A percentile compares a stretch with the other conserved stretches of the same genome.
These are phyloP conservation scores for Verticillium nubilum DNA, from an alignment of 2,329 filamentous ascomycete species.

Conservation along the genomic window DNA sequence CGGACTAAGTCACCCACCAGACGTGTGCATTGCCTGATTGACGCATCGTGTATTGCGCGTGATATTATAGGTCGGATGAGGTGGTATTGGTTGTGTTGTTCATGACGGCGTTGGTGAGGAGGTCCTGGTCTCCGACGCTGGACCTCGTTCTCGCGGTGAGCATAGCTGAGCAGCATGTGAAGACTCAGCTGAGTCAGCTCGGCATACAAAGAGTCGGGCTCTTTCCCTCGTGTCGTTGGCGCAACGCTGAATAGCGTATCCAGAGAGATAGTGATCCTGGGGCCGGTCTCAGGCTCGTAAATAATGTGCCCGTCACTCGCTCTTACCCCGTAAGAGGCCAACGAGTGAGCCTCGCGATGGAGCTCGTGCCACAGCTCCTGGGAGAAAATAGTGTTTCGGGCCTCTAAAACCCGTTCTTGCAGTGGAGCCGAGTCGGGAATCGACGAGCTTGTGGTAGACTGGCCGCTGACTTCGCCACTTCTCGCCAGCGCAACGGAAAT, in stretches of 20 bases:
- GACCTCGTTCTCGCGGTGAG: constrained; percentile 70
- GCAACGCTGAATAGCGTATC: constrained; percentile 16
- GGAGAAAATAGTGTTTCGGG: constrained; percentile 73
- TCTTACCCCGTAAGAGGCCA: constrained; percentile 66
- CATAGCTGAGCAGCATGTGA: constrained; percentile 70
- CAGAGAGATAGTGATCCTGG: constrained; percentile 51
- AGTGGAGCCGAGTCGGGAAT: constrained; percentile 54
- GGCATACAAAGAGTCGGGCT: constrained; percentile 47
- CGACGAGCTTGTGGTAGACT: constrained; percentile 43
- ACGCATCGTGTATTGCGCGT: constrained; percentile 37
- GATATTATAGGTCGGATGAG: constrained; percentile 49
- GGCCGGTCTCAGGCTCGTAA: constrained; percentile 45
- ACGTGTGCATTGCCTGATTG: constrained; percentile 29
- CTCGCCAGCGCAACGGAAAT: constrained; percentile 64
- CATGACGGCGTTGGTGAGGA: constrained; percentile 30
- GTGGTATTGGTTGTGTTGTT: constrained; percentile 40
- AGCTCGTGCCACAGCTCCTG: constrained; percentile 91
- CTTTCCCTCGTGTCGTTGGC: constrained; percentile 20
- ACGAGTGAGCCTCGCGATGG: constrained; percentile 69
- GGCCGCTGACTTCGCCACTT: constrained; percentile 51
- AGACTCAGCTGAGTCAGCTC: constrained; percentile 62
- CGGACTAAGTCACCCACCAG: constrained; percentile 38
- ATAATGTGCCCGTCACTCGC: constrained; percentile 53
- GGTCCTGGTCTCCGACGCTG: constrained; percentile 56
- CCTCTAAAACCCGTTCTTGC: constrained; percentile 65